These are phyloP conservation scores for Penicillium antarcticum DNA, from an alignment of 495 filamentous ascomycete genomes.

Conservation along the genomic window DNA sequence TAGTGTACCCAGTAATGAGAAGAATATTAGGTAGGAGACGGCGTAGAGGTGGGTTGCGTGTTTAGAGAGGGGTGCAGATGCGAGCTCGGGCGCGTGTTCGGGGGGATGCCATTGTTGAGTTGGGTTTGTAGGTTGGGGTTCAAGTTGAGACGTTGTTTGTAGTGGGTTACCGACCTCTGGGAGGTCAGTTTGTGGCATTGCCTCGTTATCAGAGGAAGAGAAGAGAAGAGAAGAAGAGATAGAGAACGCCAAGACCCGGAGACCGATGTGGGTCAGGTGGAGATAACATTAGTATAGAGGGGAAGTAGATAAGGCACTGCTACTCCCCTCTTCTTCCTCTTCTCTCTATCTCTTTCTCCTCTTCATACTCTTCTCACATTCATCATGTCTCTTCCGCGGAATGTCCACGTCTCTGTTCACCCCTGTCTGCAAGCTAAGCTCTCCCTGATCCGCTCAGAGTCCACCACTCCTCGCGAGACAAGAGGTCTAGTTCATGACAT, in stretches of 20 bases:
- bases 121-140: slow-evolving; percentile 9
- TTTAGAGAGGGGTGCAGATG: slow-evolving; percentile 39
- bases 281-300: slow-evolving; percentile 6
- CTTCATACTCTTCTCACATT: slow-evolving; percentile 2
- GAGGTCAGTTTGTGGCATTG: background rate
- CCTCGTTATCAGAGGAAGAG: background rate
- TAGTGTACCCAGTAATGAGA: slow-evolving; percentile 84
- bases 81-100: slow-evolving; percentile 3
- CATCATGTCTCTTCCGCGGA: slow-evolving; percentile 31
- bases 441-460: slow-evolving; percentile 75
- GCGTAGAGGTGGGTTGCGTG: slow-evolving; percentile 72
- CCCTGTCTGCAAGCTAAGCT: slow-evolving; percentile 87
- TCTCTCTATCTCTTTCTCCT: slow-evolving; percentile 3
- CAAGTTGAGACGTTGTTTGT: slow-evolving; percentile 11
- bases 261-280: slow-evolving; percentile 5
- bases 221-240: background rate
- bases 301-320: background rate
- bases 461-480: slow-evolving; percentile 69
- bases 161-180: background rate
- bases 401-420: slow-evolving; percentile 77
- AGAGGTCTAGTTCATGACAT: slow-evolving; percentile 84
- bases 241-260: slow-evolving; percentile 1
- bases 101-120: background rate
- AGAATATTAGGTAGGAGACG: slow-evolving; percentile 77
- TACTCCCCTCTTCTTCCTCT: slow-evolving; percentile 12